Evolutionary conservation across 768 basidiomycete genomes (phyloP).

Genomic region (Termitomyces sp.): DNA sequence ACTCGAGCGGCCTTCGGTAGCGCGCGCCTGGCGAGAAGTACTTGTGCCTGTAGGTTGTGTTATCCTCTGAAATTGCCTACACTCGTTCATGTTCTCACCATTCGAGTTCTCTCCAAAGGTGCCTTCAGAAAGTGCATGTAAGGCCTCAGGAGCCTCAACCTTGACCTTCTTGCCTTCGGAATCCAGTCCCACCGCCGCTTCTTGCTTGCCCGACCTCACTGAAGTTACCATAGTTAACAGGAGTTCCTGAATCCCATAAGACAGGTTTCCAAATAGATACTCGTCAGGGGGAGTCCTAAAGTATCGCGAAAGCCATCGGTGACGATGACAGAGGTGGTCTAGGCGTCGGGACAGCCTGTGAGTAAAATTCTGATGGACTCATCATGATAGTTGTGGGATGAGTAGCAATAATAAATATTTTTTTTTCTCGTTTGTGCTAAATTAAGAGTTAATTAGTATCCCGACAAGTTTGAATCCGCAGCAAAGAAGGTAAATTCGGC

Average conservation of each 20-base stretch:
- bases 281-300: background rate
- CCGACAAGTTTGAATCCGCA: background rate
- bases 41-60: background rate
- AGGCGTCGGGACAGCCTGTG: constrained; percentile 5
- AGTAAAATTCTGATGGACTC: constrained; percentile 3
- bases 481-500: too few relatives aligned
- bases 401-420: constrained; percentile 3
- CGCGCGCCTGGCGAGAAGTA: background rate
- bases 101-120: background rate
- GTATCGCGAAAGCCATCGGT: background rate
- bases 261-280: background rate
- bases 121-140: background rate
- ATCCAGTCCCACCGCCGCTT: background rate
- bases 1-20: background rate
- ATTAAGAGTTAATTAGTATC: background rate
- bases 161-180: background rate
- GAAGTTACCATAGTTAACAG: background rate
- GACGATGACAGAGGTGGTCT: background rate
- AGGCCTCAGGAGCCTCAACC: background rate
- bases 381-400: constrained; percentile 7
- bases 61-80: background rate
- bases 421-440: background rate
- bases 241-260: background rate
- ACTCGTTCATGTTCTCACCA: background rate
- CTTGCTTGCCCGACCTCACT: background rate